Evolutionary conservation across 805 yeast genomes (phyloP), one percentile per base, ranked within the genome.

Genomic region (Candida koratica): DNA sequence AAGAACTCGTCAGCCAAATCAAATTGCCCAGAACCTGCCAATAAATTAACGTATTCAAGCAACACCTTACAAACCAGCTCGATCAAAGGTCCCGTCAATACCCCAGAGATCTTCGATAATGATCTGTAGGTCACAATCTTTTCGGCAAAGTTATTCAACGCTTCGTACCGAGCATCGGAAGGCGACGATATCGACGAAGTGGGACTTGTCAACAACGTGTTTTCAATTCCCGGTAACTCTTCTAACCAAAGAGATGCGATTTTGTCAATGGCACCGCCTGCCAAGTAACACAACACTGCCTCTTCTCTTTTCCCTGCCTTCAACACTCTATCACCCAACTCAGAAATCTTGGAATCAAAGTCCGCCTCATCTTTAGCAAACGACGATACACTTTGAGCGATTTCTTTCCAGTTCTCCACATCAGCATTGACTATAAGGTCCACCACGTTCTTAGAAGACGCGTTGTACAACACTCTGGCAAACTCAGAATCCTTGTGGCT

Each of bases 371-470:
- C 73, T 13, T 61, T 45, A 28, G 73, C 56, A 49, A 73, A 82
- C 2, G 85, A 73, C 36, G 77, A 56, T 38, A 89, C 73, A 11
- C 87, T 73, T 28, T 74, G 67, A n/a, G 88, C 85, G 47, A 84
- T 78, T 28, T 79, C 81, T 48, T 77, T 82, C 98, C 98, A 93
- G 46, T 84, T 79, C 4, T 69, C 50, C 25, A 89, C 78, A 51
- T 84, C 83, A 19, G 84, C 83, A 53, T 89, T 81, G 30, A 73
- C 70, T 19, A 88, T 93, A 43, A 93, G 56, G 55, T 90, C 97
- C 19, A 67, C 61, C 36, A 68, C 73, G 45, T 76, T 64, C 23
- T 66, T 64, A 19, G 74, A 67, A 1, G 85, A 69, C 10, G 79
- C 73, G 34, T 79, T 75, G 60, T 79, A 81, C 37, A 94, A 66